These are phyloP conservation scores for Ophiocordyceps polyrhachis-furcata DNA, from an alignment of 2,329 filamentous ascomycete genomes.

Conservation along the genomic window DNA sequence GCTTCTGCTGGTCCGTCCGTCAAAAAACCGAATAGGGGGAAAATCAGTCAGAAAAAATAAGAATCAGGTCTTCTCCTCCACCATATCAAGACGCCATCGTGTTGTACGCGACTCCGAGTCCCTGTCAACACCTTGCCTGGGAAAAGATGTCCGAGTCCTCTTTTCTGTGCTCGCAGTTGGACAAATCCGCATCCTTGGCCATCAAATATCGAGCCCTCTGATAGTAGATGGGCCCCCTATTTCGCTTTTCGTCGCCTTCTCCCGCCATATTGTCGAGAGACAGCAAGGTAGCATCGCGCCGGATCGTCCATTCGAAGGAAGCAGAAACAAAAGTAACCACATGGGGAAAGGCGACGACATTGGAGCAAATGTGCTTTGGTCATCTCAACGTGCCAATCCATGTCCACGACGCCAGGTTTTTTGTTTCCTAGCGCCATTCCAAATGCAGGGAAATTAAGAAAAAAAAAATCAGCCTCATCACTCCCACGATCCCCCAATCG, in stretches of 20 bases:
- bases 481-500: not conserved
- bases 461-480: not conserved
- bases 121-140: constrained; percentile 4
- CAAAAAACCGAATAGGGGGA: not conserved
- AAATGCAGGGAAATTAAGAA: constrained; percentile 7
- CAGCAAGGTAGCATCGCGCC: not conserved
- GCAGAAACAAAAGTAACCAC: not conserved
- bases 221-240: constrained; percentile 6
- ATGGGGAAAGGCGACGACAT: not conserved
- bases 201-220: constrained; percentile 5
- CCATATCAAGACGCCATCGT: constrained; percentile 3
- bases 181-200: constrained; percentile 2
- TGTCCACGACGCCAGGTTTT: not conserved
- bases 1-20: not conserved
- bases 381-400: not conserved
- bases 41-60: not conserved
- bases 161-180: constrained; percentile 3
- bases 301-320: not conserved
- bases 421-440: constrained; percentile 4
- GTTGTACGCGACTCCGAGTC: constrained; percentile 4
- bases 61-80: not conserved
- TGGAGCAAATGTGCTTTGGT: not conserved
- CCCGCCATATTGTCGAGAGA: constrained; percentile 5
- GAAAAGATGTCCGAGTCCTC: constrained; percentile 4
- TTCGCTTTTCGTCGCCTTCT: not conserved